Percentiles rank a stretch among this genome's conserved stretches.
Conservation (phyloP, 1,139 yeast species). For the Magnusiomyces tetraspermus region DNA sequence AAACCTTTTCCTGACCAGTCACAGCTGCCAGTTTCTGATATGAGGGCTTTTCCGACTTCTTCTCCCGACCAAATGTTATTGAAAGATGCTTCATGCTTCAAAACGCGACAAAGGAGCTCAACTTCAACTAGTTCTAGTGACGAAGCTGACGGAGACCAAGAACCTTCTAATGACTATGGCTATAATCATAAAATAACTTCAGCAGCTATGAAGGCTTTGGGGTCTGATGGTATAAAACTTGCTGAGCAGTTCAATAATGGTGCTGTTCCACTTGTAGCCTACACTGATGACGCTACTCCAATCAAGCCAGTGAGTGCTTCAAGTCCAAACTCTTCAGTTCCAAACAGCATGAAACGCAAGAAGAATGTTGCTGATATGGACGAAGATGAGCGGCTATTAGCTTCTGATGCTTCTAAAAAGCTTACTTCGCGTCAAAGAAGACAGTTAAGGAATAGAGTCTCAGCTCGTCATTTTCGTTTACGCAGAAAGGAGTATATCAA, state of each 20-base stretch:
- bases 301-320: neutral
- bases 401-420: constrained; percentile 27
- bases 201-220: constrained; percentile 14
- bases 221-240: constrained; percentile 10
- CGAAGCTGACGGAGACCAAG: constrained; percentile 9
- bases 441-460: constrained; percentile 29
- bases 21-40: too few species aligned
- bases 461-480: constrained; percentile 30
- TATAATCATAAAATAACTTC: constrained; percentile 13
- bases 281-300: neutral
- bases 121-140: constrained; percentile 1
- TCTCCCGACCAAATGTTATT: neutral
- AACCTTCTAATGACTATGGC: constrained; percentile 12
- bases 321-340: neutral
- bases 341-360: constrained; percentile 1
- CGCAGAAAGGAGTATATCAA: constrained; percentile 30
- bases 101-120: constrained; percentile 1
- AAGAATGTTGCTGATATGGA: constrained; percentile 18
- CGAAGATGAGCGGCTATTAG: constrained; percentile 27
- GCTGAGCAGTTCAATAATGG: constrained; percentile 5
- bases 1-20: too few species aligned
- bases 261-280: neutral
- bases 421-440: constrained; percentile 28
- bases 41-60: neutral
- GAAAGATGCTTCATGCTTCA: neutral